These are phyloP conservation scores for Dittrichia graveolens DNA, from an alignment of 129 eudicot species.

Conservation along the genomic window DNA sequence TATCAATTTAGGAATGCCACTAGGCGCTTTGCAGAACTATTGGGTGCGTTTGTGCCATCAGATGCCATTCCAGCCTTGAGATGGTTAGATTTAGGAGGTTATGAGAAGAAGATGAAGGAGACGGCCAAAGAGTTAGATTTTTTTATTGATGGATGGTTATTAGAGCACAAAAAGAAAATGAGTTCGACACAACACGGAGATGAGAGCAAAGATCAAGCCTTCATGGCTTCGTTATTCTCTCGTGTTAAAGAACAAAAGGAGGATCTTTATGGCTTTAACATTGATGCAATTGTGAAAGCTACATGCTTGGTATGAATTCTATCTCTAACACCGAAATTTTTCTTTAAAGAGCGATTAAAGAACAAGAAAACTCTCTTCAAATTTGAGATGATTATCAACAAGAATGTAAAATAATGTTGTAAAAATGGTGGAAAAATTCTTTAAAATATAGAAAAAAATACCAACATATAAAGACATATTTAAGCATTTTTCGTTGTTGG, in stretches of 20 bases:
- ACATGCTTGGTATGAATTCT: constrained; percentile 15
- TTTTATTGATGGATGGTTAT: constrained; percentile 17
- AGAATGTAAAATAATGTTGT: too few species aligned
- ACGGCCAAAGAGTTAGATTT: constrained; percentile 18
- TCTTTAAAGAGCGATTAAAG: neutral
- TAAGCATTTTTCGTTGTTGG: too few species aligned
- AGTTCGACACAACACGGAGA: neutral
- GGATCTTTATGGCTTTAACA: constrained; percentile 18
- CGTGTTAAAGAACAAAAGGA: constrained; percentile 9
- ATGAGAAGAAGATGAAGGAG: constrained; percentile 29
- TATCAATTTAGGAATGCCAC: constrained; percentile 9
- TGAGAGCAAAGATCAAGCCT: constrained; percentile 3
- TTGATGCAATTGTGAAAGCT: constrained; percentile 7
- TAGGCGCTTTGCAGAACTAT: neutral
- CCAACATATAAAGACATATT: too few species aligned
- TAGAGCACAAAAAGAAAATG: constrained; percentile 24
- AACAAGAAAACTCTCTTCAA: too few species aligned
- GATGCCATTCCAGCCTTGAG: constrained; percentile 24
- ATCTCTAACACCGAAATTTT: neutral
- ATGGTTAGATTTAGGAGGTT: constrained; percentile 34
- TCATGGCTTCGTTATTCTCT: constrained; percentile 18
- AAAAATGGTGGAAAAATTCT: too few species aligned
- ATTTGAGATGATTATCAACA: too few species aligned
- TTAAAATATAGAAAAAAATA: too few species aligned
- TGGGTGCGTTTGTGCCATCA: constrained; percentile 30